phyloP scores from a whole-genome alignment of 169 alveolate genomes.

The Plasmodium berghei region DNA sequence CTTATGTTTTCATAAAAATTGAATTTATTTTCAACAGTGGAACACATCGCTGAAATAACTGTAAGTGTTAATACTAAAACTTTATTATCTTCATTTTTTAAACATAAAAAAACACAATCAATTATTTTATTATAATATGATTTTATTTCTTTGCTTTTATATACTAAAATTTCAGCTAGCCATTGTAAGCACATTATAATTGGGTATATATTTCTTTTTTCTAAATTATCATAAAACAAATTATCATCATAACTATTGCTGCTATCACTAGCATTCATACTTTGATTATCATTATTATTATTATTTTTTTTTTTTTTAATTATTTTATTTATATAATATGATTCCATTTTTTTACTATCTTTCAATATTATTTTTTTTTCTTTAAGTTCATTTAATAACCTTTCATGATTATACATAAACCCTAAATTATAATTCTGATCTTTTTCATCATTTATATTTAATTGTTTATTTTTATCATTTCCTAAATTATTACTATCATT shows the following conservation, averaged over 20 bases:
- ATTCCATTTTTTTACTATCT: conserved; percentile 37
- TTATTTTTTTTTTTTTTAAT: neutral
- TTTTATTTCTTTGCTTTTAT: conserved; percentile 48
- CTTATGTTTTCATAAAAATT: conserved; percentile 63
- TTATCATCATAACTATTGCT: conserved; percentile 19
- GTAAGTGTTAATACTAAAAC: conserved; percentile 61
- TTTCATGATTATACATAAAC: conserved; percentile 22
- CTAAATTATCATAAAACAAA: conserved; percentile 39
- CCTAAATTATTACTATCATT: no score
- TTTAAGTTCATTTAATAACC: conserved; percentile 30
- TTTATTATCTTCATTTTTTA: conserved; percentile 45
- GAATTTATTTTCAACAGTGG: conserved; percentile 58
- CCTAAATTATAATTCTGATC: neutral
- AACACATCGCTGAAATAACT: conserved; percentile 73
- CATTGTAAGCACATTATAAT: conserved; percentile 67
- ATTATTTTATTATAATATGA: conserved; percentile 43
- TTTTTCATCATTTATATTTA: neutral
- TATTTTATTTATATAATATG: conserved; percentile 42
- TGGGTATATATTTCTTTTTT: conserved; percentile 58
- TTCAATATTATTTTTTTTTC: conserved; percentile 30
- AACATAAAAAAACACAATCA: conserved; percentile 48
- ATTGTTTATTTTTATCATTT: no score
- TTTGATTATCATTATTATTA: neutral
- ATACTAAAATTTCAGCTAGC: conserved; percentile 55
- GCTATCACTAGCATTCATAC: neutral